Percentiles rank a stretch among this genome's conserved stretches.
Conservation (phyloP, 2,329 filamentous ascomycete genomes). For the Stagonosporopsis tanaceti region DNA sequence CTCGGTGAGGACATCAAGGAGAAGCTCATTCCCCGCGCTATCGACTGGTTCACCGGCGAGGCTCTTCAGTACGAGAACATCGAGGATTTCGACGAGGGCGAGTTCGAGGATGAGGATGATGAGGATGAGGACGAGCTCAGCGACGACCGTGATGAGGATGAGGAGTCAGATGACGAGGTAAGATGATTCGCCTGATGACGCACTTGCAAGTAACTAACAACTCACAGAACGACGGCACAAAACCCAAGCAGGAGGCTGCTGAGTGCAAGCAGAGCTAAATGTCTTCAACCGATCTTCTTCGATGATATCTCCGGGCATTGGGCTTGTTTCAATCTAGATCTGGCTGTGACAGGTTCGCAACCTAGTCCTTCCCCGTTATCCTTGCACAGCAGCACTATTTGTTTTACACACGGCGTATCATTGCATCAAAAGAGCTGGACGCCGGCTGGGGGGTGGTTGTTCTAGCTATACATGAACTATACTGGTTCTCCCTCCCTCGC, state of each 20-base stretch:
- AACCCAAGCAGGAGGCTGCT: conserved; percentile 55
- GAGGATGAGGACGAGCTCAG: conserved; percentile 89
- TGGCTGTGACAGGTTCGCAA: conserved; percentile 23
- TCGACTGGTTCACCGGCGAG: conserved; percentile 99
- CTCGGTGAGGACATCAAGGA: conserved; percentile 99
- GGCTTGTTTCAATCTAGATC: conserved; percentile 42
- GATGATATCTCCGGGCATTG: conserved; percentile 29
- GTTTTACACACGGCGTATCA: conserved; percentile 40
- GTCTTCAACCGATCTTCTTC: conserved; percentile 29
- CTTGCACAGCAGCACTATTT: conserved; percentile 26
- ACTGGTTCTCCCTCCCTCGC: conserved; percentile 28
- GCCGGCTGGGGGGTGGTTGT: conserved; percentile 27
- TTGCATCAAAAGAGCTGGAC: conserved; percentile 37
- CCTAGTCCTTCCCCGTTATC: conserved; percentile 24
- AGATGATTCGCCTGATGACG: background rate
- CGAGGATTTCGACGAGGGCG: conserved; percentile 82
- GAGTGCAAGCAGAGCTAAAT: conserved; percentile 56
- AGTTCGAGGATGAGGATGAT: conserved; percentile 89
- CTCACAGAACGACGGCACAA: conserved; percentile 50
- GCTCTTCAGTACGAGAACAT: conserved; percentile 96
- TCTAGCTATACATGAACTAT: conserved; percentile 39
- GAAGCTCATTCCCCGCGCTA: conserved; percentile 97
- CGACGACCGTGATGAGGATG: conserved; percentile 81
- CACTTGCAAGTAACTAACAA: conserved; percentile 23
- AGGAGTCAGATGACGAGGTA: conserved; percentile 54